These are phyloP conservation scores for Eutrema japonicum DNA, from an alignment of 345 rosid species.

Conservation along the genomic window DNA sequence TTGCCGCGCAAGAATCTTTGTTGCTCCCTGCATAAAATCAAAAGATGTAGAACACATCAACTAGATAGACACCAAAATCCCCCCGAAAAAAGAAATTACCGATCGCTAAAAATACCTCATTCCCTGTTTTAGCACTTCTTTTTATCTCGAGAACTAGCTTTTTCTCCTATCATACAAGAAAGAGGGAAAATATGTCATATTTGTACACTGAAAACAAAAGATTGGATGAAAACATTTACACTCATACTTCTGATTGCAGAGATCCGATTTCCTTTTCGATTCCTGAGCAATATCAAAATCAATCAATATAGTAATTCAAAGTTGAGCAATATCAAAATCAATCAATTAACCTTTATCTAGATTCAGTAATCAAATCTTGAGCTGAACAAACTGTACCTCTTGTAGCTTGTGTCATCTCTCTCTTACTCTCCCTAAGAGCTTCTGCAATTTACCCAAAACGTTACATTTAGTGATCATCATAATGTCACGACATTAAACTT, in stretches of 20 bases:
- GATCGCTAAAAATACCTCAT: conserved; percentile 59
- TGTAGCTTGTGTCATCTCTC: conserved; percentile 88
- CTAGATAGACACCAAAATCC: background rate
- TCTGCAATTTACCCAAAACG: conserved; percentile 52
- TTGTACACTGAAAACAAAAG: background rate
- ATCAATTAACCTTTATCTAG: background rate
- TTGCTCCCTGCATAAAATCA: conserved; percentile 63
- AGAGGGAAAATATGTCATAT: conserved; percentile 22
- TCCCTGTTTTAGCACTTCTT: conserved; percentile 89
- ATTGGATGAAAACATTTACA: background rate
- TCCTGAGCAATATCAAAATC: conserved; percentile 47
- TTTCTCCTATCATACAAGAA: conserved; percentile 67
- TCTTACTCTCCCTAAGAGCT: conserved; percentile 86
- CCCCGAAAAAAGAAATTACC: background rate
- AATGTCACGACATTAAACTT: background rate
- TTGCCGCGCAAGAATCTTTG: conserved; percentile 87
- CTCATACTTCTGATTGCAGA: conserved; percentile 78
- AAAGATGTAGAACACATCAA: conserved; percentile 9
- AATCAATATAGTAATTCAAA: background rate
- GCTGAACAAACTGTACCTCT: conserved; percentile 60
- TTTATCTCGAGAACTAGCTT: conserved; percentile 93
- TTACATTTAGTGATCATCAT: conserved; percentile 1
- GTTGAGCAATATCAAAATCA: conserved; percentile 26
- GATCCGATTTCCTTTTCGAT: conserved; percentile 89
- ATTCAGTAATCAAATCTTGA: background rate